Evolutionary conservation across 2,329 filamentous ascomycete species (phyloP), one percentile per base, ranked within the genome.

Genomic region (Bisporella sp.): DNA sequence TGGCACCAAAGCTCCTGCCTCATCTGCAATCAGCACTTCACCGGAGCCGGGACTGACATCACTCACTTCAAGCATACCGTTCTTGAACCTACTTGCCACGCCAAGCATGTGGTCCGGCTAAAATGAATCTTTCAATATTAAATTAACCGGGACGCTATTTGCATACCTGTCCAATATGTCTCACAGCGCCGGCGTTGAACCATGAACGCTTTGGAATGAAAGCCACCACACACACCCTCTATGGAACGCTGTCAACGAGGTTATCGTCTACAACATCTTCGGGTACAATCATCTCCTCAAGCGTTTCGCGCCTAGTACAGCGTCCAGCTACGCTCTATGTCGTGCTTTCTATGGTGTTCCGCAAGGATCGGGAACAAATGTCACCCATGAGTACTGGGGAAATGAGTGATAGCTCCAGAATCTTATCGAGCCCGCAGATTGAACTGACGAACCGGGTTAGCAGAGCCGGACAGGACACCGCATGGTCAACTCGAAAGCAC

Each of bases 61-160:
- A 48, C 44, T 40, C 21, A 29, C 6, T 21, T 21, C 21, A 21
- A 29, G 0, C 13, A 7, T 46, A 31, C 42, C 47, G 1, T 45
- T 47, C 6, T 31, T 48, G 9, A 28, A 40, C n/a, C 21, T 21
- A 21, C 21, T 21, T 56, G 52, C 29, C 4, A 12, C 13, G 8
- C 6, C 13, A 12, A 40, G 4, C 48, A 56, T 33, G 31, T n/a
- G 3, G 53, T 51, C 43, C 56, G 56, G n/a, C 12, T 53, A 9
- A 46, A 50, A 9, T 58, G 54, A 31, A 52, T 54, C 8, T 52
- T 56, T 13, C 11, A 46, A 1, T 51, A 46, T 9, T 58, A 55
- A 50, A 58, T 37, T 4, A 5, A 0, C 3, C 13, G n/a, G 40
- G 40, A 12, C 47, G 31, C 41, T 53, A 53, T 39, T 33, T 51